Base-by-base conservation (phyloP, 108 stramenopile species). In the Skeletonema grethae region DNA sequence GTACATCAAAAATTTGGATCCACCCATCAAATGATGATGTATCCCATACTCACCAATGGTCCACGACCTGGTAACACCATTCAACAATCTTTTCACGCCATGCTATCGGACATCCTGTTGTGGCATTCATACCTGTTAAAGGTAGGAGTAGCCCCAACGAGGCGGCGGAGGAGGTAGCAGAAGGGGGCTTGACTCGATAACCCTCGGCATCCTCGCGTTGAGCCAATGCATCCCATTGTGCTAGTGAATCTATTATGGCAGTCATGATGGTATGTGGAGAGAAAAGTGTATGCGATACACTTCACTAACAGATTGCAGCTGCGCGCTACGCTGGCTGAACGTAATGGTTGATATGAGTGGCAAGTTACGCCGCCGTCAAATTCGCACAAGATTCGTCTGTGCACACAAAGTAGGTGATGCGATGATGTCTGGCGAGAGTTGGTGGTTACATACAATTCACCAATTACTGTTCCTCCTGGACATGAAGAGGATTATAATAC, bases 81-180 rank as follows among this genome's bases (percentile, higher is more conserved):
- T 53, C 50, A 7, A 53, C 50, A 22, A 53, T 53, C 20, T 53
- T 53, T 53, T 53, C 50, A 24, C 50, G 50, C 50, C 50, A 53
- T 53, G 20, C 50, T 16, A 22, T 0, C 8, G 50, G 50, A 24
- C 50, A 53, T 3, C 50, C 50, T 20, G 50, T 22, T 4, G 18
- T 53, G 20, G 8, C n/a, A 53, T 53, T 53, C 0, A n/a, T 4
- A 53, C 18, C 20, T 22, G 20, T 53, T 22, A 20, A 22, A 24
- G 18, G 50, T 7, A 53, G 50, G 5, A 24, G 6, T 1, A 53
- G 50, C 50, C 50, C 50, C 50, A 22, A 22, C 22, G 50, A 2
- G 0, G 50, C 50, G 22, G 50, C 50, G 18, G 50, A 22, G 46
- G 46, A 48, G 50, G 41, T n/a, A 4, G 41, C 15, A 4, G 6